Evolutionary conservation across 441 rosid species (phyloP).

Genomic region (Erodium trifolium): DNA sequence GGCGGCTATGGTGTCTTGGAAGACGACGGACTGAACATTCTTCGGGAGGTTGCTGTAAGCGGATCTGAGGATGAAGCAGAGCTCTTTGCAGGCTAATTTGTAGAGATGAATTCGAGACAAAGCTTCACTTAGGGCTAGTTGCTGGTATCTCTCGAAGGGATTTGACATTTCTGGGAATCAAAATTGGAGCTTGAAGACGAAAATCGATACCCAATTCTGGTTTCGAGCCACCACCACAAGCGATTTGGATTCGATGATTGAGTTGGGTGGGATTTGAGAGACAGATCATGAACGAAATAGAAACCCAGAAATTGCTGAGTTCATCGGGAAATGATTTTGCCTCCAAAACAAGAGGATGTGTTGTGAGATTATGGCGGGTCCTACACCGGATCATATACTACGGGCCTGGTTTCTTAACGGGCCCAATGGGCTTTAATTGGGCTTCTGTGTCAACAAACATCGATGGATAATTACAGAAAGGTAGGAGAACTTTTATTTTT

Average conservation of each 20-base stretch:
- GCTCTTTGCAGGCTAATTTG: conserved; percentile 64
- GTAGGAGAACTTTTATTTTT: too few species aligned
- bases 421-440: too few species aligned
- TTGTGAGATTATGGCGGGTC: too few species aligned
- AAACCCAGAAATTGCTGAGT: neutral
- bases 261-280: neutral
- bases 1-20: conserved; percentile 58
- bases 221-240: neutral
- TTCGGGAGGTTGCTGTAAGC: conserved; percentile 53
- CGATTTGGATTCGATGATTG: neutral
- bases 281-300: neutral
- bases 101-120: conserved; percentile 39
- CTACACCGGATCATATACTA: too few species aligned
- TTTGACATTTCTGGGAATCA: conserved; percentile 29
- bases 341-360: too few species aligned
- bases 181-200: neutral
- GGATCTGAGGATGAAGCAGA: conserved; percentile 42
- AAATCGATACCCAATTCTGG: neutral
- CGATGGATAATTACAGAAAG: too few species aligned
- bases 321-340: too few species aligned
- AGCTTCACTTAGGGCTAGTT: conserved; percentile 39
- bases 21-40: conserved; percentile 50
- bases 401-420: too few species aligned
- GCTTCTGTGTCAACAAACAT: too few species aligned
- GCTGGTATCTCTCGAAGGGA: conserved; percentile 42